phyloP scores from a whole-genome alignment of 2,329 filamentous ascomycete species.

The Botrytis fabae region DNA sequence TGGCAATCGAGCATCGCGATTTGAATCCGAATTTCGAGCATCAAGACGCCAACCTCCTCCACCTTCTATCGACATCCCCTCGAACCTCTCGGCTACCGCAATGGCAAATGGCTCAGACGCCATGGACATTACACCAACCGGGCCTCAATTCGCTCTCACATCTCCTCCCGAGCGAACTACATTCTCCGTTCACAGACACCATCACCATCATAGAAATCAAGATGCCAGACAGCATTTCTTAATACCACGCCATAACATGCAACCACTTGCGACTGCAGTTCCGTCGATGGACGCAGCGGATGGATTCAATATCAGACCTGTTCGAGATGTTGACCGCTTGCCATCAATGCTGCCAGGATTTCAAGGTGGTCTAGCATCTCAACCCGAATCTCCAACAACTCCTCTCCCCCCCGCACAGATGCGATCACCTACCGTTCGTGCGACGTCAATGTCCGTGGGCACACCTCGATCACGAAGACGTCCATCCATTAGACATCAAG shows the following conservation, averaged over 20 bases:
- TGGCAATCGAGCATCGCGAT: constrained; percentile 52
- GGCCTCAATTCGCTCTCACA: constrained; percentile 61
- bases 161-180: constrained; percentile 71
- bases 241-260: constrained; percentile 56
- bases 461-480: constrained; percentile 63
- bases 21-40: constrained; percentile 59
- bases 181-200: constrained; percentile 56
- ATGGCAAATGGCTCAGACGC: constrained; percentile 49
- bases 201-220: constrained; percentile 53
- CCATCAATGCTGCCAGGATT: constrained; percentile 76
- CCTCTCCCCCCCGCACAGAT: constrained; percentile 69
- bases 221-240: constrained; percentile 53
- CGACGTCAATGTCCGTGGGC: constrained; percentile 54
- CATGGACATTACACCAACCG: constrained; percentile 62
- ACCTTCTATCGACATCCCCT: constrained; percentile 77
- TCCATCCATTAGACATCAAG: constrained; percentile 85
- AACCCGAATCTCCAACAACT: constrained; percentile 88
- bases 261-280: constrained; percentile 67
- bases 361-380: constrained; percentile 72
- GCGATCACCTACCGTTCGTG: constrained; percentile 56
- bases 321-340: constrained; percentile 78
- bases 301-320: constrained; percentile 71
- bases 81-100: constrained; percentile 52
- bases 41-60: constrained; percentile 79
- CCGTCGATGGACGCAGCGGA: constrained; percentile 69